These are phyloP conservation scores for Beverwykella pulmonaria DNA, from an alignment of 495 filamentous ascomycete genomes.

Conservation along the genomic window DNA sequence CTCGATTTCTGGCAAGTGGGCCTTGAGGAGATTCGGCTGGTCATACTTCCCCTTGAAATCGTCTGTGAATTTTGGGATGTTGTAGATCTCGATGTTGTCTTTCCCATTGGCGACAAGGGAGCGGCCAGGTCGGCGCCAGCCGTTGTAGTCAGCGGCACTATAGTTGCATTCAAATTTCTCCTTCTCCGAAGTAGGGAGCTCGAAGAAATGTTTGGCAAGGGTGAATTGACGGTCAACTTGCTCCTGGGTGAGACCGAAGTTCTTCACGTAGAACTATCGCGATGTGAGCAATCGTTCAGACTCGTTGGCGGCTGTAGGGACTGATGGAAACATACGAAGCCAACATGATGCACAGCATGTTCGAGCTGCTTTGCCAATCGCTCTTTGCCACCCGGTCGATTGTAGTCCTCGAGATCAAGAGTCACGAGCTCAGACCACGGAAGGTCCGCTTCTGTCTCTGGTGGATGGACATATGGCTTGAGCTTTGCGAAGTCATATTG, in stretches of 20 bases:
- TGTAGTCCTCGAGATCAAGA: constrained; percentile 56
- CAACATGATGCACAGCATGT: constrained; percentile 61
- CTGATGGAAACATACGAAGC: constrained; percentile 45
- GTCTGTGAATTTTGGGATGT: constrained; percentile 58
- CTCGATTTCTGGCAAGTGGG: constrained; percentile 52
- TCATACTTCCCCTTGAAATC: constrained; percentile 46
- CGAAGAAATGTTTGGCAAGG: constrained; percentile 49
- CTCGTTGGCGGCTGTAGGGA: neutral
- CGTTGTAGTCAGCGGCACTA: constrained; percentile 53
- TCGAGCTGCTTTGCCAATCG: constrained; percentile 58
- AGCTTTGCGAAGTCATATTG: constrained; percentile 21
- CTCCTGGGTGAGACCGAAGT: constrained; percentile 57
- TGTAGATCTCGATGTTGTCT: constrained; percentile 60
- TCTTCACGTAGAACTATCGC: constrained; percentile 24
- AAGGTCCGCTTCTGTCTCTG: constrained; percentile 23
- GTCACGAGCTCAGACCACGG: constrained; percentile 60
- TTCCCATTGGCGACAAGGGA: constrained; percentile 41
- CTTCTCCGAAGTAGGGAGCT: constrained; percentile 9
- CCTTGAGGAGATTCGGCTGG: constrained; percentile 52
- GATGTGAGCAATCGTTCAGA: neutral
- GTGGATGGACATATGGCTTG: constrained; percentile 11
- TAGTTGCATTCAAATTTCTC: constrained; percentile 42
- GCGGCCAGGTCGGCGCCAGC: constrained; percentile 44
- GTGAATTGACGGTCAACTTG: constrained; percentile 61
- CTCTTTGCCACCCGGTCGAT: constrained; percentile 57